These are phyloP conservation scores for Raffaelea arxii DNA, from an alignment of 2,329 filamentous ascomycete genomes.

Conservation along the genomic window DNA sequence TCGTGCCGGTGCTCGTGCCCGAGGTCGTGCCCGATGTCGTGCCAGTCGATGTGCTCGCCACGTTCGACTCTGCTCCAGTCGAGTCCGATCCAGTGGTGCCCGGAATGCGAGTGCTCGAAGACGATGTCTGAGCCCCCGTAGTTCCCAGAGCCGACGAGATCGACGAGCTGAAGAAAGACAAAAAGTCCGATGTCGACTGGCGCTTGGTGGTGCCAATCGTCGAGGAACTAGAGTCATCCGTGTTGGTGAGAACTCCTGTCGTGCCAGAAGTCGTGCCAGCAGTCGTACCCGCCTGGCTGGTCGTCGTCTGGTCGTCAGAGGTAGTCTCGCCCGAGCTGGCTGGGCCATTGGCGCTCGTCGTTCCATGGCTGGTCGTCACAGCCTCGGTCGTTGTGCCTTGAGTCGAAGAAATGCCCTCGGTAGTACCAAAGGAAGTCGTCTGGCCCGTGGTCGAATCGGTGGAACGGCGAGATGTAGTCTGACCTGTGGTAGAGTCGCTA, in stretches of 20 bases:
- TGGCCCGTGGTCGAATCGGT: no score
- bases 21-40: not conserved
- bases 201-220: conserved; percentile 12
- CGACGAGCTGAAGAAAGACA: conserved; percentile 3
- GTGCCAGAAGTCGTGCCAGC: not conserved
- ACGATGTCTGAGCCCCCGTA: conserved; percentile 5
- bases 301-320: not conserved
- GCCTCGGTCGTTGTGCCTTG: no score
- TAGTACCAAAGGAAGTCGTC: no score
- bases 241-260: not conserved
- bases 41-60: not conserved
- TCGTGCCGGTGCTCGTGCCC: not conserved
- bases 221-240: not conserved
- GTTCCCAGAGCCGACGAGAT: not conserved
- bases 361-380: no score
- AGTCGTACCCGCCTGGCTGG: not conserved
- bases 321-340: not conserved
- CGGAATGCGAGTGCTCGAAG: not conserved
- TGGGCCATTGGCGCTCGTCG: no score
- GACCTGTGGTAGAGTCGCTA: no score
- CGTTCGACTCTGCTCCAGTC: not conserved
- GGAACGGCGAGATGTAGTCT: no score
- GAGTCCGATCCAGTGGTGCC: not conserved
- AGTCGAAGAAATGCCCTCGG: no score
- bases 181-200: conserved; percentile 8